Conservation (phyloP, 2,329 filamentous ascomycete genomes). For the Ophiosphaerella herpotricha region DNA sequence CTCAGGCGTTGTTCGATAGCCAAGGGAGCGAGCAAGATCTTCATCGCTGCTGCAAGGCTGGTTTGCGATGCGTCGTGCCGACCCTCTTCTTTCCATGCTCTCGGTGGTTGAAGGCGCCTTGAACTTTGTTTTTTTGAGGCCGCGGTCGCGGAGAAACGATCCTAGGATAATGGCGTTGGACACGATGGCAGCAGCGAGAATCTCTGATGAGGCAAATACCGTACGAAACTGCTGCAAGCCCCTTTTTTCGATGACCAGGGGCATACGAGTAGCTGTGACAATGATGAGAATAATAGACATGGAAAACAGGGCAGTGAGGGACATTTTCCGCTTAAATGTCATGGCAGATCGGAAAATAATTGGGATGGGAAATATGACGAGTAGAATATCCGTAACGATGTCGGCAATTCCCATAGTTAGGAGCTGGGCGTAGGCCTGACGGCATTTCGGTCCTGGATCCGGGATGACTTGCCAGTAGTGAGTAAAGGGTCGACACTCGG, state of each 20-base stretch:
- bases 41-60: conserved; percentile 88
- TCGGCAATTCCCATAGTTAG: conserved; percentile 90
- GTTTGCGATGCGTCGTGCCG: conserved; percentile 65
- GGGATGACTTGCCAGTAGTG: conserved; percentile 66
- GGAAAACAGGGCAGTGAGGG: conserved; percentile 80
- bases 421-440: conserved; percentile 84
- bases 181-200: conserved; percentile 83
- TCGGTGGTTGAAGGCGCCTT: conserved; percentile 60
- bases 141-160: conserved; percentile 88
- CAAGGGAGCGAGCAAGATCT: conserved; percentile 80
- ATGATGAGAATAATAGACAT: conserved; percentile 79
- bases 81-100: conserved; percentile 60
- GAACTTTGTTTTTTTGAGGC: conserved; percentile 84
- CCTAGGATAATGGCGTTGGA: conserved; percentile 90
- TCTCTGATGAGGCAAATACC: conserved; percentile 85
- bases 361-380: conserved; percentile 86
- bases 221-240: conserved; percentile 87
- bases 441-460: conserved; percentile 82
- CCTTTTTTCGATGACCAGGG: conserved; percentile 70
- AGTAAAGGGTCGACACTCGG: conserved; percentile 72
- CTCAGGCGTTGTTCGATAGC: conserved; percentile 66
- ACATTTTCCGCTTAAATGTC: conserved; percentile 75
- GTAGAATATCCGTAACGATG: conserved; percentile 82
- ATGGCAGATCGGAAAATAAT: conserved; percentile 83
- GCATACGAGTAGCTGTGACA: conserved; percentile 81